Evolutionary conservation across 345 rosid genomes (phyloP), one percentile per base, ranked within the genome.

Genomic region (Eucalyptus cloeziana): DNA sequence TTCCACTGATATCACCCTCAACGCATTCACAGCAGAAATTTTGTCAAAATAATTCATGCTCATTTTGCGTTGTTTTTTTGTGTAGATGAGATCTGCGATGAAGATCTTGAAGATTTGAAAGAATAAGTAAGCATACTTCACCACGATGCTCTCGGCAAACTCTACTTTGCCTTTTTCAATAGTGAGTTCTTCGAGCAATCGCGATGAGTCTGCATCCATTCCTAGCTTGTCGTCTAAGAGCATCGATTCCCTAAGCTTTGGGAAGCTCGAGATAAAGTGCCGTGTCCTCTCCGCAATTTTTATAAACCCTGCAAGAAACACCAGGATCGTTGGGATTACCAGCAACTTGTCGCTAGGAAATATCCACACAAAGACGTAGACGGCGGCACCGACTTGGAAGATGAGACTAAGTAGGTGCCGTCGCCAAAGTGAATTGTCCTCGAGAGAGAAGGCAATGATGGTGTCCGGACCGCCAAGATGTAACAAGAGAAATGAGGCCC

Each of bases 41-140:
- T n/a, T n/a, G 2, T 1, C 0, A 7, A 64, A 64, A n/a, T 7
- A 4, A 1, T 13, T 4, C 0, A 14, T 7, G 8, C 19, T 64
- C 37, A 7, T n/a, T 0, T 64, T 1, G 3, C 21, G 37, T 64
- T 64, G 64, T 24, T 22, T 0, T 9, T 24, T 4, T 6, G 16
- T 13, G 33, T 13, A n/a, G 37, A 30, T 62, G 5, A 62, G 9
- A 6, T 62, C 37, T 13, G 0, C 3, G 0, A 62, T 13, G 71
- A 62, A 62, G 33, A 62, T 13, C 33, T 2, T 62, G 4, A 62
- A 62, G 8, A 30, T 30, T 13, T 30, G 8, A 62, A 62, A 62
- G 33, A 62, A 62, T 3, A 1, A 13, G 19, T 62, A 13, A 62
- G 71, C 71, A 62, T 62, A 9, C 0, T 62, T 30, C 33, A 62